Evolutionary conservation across 257 asterid species (phyloP).

Genomic region (Rauvolfia tetraphylla): DNA sequence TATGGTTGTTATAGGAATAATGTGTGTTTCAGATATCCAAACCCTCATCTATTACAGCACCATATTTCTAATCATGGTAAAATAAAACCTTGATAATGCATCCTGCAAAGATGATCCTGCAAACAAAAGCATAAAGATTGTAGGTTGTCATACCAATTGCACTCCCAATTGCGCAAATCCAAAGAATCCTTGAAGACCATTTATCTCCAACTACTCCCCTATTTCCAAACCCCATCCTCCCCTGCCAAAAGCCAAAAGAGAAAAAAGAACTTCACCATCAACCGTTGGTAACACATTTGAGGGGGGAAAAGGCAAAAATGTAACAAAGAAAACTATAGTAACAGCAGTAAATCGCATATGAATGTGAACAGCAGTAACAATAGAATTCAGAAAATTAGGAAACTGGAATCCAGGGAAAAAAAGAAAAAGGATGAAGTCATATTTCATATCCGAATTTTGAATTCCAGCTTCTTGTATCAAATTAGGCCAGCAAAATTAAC

Average conservation of each 20-base stretch:
- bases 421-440: background rate
- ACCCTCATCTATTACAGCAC: background rate
- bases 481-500: background rate
- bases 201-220: slow-evolving; percentile 74
- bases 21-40: background rate
- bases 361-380: background rate
- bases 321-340: background rate
- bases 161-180: slow-evolving; percentile 85
- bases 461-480: background rate
- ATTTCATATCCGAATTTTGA: background rate
- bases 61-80: background rate
- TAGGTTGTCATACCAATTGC: slow-evolving; percentile 55
- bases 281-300: background rate
- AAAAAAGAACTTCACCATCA: background rate
- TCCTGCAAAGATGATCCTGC: background rate
- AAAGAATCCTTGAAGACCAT: slow-evolving; percentile 84
- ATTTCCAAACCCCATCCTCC: slow-evolving; percentile 66
- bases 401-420: too few species aligned
- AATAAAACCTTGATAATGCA: background rate
- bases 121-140: background rate
- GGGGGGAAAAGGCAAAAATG: background rate
- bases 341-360: background rate
- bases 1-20: background rate
- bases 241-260: slow-evolving; percentile 23
- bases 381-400: background rate